Conservation (phyloP, 2,329 filamentous ascomycete genomes). For the Colletotrichum camelliae region DNA sequence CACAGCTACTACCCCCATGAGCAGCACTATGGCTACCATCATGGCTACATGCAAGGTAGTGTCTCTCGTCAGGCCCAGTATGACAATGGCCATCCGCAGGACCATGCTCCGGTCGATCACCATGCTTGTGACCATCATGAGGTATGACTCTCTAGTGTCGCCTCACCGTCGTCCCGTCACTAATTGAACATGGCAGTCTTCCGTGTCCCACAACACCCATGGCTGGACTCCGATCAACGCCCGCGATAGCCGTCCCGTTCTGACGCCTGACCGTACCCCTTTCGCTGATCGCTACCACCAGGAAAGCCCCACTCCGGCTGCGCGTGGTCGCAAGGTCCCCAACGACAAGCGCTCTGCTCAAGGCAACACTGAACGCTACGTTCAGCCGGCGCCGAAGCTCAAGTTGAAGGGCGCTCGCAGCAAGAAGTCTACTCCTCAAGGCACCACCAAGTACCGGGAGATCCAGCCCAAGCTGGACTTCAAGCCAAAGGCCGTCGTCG, state of each 20-base stretch:
- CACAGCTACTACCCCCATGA: neutral
- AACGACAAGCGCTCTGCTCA: neutral
- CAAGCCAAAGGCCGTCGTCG: neutral
- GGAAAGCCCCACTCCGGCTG: neutral
- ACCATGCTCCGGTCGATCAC: neutral
- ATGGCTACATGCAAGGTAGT: neutral
- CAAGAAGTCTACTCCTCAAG: neutral
- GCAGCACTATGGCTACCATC: neutral
- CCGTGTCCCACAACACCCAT: neutral
- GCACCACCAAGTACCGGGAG: neutral
- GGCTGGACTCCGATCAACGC: neutral
- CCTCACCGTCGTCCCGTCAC: neutral
- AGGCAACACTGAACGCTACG: neutral
- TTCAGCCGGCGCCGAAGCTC: neutral
- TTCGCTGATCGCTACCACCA: neutral
- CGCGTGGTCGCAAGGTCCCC: neutral
- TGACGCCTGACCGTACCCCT: neutral
- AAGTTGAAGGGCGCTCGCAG: neutral
- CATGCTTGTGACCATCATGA: neutral
- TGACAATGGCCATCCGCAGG: neutral
- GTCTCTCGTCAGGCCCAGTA: neutral
- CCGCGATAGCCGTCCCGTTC: neutral
- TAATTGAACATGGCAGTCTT: neutral
- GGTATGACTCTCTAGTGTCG: neutral
- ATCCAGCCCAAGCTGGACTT: neutral